These are phyloP conservation scores for Chrysoporthe cubensis DNA, from an alignment of 2,329 filamentous ascomycete genomes.

Conservation along the genomic window DNA sequence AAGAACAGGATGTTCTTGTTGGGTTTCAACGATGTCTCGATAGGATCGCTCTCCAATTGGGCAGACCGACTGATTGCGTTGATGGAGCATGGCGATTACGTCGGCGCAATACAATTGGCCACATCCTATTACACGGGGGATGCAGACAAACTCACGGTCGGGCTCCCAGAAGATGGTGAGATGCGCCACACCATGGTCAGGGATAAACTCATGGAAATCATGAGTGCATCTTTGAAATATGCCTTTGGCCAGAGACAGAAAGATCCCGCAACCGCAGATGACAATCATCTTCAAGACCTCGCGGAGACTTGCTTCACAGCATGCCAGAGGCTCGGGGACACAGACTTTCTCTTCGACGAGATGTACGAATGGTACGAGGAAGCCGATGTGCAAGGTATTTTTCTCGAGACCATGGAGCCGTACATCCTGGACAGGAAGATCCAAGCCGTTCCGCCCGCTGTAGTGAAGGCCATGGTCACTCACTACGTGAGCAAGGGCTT, in stretches of 20 bases:
- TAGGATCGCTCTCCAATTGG: conserved; percentile 95
- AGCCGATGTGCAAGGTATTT: conserved; percentile 70
- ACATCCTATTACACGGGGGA: conserved; percentile 91
- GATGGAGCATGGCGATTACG: conserved; percentile 97
- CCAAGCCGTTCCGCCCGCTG: conserved; percentile 74
- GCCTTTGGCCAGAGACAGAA: conserved; percentile 72
- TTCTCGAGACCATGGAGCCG: conserved; percentile 85
- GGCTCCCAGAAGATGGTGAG: conserved; percentile 80
- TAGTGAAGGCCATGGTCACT: conserved; percentile 83
- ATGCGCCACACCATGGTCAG: conserved; percentile 80
- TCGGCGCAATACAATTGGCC: conserved; percentile 86
- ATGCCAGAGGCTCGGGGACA: conserved; percentile 76
- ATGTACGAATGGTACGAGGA: conserved; percentile 92
- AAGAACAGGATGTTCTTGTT: conserved; percentile 91
- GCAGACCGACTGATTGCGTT: conserved; percentile 89
- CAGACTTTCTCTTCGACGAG: conserved; percentile 87
- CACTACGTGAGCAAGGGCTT: conserved; percentile 79
- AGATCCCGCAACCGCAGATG: conserved; percentile 49
- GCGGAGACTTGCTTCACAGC: conserved; percentile 83
- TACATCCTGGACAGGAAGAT: conserved; percentile 83
- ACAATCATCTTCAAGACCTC: conserved; percentile 72
- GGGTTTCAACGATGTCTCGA: conserved; percentile 90
- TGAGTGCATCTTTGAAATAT: conserved; percentile 88
- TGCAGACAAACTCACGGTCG: conserved; percentile 92
- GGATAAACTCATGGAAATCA: conserved; percentile 91